Conservation (phyloP, 1,284 basidiomycete species). For the Malassezia restricta region DNA sequence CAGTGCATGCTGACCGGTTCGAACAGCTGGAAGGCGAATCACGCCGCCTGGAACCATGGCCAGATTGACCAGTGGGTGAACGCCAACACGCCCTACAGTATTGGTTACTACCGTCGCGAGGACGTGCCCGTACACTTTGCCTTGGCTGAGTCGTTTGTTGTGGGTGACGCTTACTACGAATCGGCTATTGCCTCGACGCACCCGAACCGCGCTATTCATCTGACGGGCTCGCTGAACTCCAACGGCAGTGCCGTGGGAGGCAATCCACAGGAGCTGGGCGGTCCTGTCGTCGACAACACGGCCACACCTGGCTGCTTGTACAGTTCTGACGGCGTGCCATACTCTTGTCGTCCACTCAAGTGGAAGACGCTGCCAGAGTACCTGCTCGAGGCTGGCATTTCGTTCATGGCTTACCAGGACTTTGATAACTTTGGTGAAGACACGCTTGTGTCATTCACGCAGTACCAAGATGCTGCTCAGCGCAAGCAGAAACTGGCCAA, state of each 20-base stretch:
- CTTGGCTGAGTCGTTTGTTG: conserved; percentile 24
- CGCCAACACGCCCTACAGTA: conserved; percentile 27
- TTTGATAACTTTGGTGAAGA: conserved; percentile 28
- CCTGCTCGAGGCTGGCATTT: conserved; percentile 21
- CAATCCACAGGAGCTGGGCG: conserved; percentile 6
- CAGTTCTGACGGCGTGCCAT: conserved; percentile 2
- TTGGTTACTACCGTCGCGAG: conserved; percentile 23
- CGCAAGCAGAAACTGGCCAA: conserved; percentile 14
- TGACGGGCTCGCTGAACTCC: conserved; percentile 17
- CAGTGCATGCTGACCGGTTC: conserved; percentile 30
- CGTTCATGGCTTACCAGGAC: conserved; percentile 26
- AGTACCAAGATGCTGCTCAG: conserved; percentile 16
- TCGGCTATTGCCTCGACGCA: conserved; percentile 21
- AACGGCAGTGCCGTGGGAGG: conserved; percentile 8
- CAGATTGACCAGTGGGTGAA: conserved; percentile 26
- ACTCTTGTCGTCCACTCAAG: conserved; percentile 19
- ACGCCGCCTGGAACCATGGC: conserved; percentile 27
- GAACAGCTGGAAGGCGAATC: conserved; percentile 27
- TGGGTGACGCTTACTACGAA: conserved; percentile 31
- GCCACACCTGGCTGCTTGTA: conserved; percentile 10
- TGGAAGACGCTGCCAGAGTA: conserved; percentile 33
- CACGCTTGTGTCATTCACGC: conserved; percentile 5
- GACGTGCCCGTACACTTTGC: conserved; percentile 34
- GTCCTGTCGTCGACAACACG: conserved; percentile 19
- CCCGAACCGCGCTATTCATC: conserved; percentile 24